phyloP scores from a whole-genome alignment of 2,329 filamentous ascomycete genomes.

The Canariomyces notabilis region DNA sequence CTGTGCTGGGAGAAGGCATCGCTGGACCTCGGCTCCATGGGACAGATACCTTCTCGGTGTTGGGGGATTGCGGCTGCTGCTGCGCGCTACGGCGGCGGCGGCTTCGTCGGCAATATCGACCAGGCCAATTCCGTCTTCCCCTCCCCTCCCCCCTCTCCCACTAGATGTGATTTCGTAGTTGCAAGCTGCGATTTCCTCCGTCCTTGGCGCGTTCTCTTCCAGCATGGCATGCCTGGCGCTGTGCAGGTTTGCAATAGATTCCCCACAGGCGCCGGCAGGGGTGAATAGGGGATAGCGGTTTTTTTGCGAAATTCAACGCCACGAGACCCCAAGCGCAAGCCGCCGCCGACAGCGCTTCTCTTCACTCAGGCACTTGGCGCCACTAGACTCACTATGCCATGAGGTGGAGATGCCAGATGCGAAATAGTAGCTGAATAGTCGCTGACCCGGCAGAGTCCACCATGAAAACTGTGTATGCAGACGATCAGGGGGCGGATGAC shows the following conservation, averaged over 20 bases:
- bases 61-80: slow-evolving; percentile 9
- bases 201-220: slow-evolving; percentile 6
- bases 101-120: slow-evolving; percentile 6
- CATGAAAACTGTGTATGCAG: too few species aligned
- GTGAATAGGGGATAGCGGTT: background rate
- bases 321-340: too few species aligned
- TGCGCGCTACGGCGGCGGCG: slow-evolving; percentile 12
- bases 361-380: too few species aligned
- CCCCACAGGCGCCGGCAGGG: background rate
- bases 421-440: too few species aligned
- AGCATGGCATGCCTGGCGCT: slow-evolving; percentile 17
- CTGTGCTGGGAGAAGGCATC: slow-evolving; percentile 30
- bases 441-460: too few species aligned
- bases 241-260: background rate
- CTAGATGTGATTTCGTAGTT: slow-evolving; percentile 4
- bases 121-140: slow-evolving; percentile 15
- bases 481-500: too few species aligned
- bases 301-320: background rate
- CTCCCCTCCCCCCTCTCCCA: slow-evolving; percentile 15
- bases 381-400: too few species aligned
- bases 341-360: too few species aligned
- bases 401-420: too few species aligned
- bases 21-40: slow-evolving; percentile 28
- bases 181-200: slow-evolving; percentile 14
- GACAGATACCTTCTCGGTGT: slow-evolving; percentile 19